A percentile compares a stretch with the other conserved stretches of the same genome.
Evolutionary conservation across 2,329 filamentous ascomycete species (phyloP).

Genomic region (Thermomyces lanuginosus): DNA sequence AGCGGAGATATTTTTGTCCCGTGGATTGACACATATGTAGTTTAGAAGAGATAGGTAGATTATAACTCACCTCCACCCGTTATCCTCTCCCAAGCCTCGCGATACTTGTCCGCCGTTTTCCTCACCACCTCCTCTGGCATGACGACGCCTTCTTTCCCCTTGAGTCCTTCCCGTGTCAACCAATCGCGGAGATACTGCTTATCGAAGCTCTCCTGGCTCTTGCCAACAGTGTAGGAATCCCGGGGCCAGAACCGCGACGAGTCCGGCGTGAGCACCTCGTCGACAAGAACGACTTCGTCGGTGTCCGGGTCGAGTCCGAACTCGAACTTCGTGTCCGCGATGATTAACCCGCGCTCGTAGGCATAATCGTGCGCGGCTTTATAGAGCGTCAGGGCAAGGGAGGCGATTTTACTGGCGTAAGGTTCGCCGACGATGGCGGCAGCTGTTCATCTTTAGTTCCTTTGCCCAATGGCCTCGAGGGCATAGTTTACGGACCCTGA

Average conservation of each 20-base stretch:
- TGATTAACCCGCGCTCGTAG: conserved; percentile 50
- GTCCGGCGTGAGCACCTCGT: conserved; percentile 75
- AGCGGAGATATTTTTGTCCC: neutral
- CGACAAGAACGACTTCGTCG: conserved; percentile 55
- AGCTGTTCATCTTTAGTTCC: conserved; percentile 18
- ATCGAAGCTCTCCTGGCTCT: conserved; percentile 69
- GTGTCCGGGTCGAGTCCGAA: conserved; percentile 52
- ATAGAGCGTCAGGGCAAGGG: conserved; percentile 50
- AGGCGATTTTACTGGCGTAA: conserved; percentile 49
- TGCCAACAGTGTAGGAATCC: conserved; percentile 54
- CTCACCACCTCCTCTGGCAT: conserved; percentile 56
- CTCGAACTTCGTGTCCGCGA: conserved; percentile 64
- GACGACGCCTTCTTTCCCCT: conserved; percentile 54
- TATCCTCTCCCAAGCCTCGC: conserved; percentile 56
- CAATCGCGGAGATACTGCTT: conserved; percentile 77
- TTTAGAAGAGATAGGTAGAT: no score
- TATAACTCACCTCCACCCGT: conserved; percentile 35
- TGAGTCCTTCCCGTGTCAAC: conserved; percentile 55
- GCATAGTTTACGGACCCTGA: conserved; percentile 30
- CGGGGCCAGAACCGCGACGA: conserved; percentile 76
- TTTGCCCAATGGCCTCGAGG: neutral
- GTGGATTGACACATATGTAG: no score
- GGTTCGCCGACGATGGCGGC: conserved; percentile 46
- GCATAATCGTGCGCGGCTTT: conserved; percentile 30
- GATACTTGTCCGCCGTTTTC: conserved; percentile 56